Percentiles rank a stretch among this genome's conserved stretches.
phyloP scores from a whole-genome alignment of 495 filamentous ascomycete genomes.

The Penicillium odoratum region DNA sequence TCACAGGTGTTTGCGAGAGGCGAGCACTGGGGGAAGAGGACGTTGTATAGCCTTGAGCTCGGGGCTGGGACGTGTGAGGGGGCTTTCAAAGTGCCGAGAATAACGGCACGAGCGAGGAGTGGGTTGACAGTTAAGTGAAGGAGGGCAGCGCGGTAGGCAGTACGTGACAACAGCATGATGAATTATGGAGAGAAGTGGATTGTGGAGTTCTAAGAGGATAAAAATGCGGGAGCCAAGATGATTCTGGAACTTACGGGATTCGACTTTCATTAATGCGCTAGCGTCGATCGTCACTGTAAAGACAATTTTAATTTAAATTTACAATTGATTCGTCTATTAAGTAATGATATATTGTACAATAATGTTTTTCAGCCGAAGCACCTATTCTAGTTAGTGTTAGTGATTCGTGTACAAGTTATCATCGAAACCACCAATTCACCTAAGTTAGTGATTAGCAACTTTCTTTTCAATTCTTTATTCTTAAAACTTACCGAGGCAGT shows the following conservation, averaged over 20 bases:
- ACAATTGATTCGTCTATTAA: neutral
- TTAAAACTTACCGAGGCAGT: constrained; percentile 61
- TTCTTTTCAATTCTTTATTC: neutral
- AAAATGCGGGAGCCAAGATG: constrained; percentile 21
- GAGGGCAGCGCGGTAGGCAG: constrained; percentile 32
- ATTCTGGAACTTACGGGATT: constrained; percentile 32
- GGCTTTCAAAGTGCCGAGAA: constrained; percentile 10
- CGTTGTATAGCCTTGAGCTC: constrained; percentile 18
- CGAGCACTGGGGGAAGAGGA: constrained; percentile 30
- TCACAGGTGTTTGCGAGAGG: constrained; percentile 5
- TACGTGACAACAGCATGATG: constrained; percentile 30
- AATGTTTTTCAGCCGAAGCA: neutral
- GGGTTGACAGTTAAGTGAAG: constrained; percentile 30
- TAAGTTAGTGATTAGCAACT: constrained; percentile 24
- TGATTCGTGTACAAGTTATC: neutral
- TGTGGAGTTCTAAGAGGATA: constrained; percentile 7
- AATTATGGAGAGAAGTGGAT: constrained; percentile 6
- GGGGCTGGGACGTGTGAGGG: constrained; percentile 7
- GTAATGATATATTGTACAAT: neutral
- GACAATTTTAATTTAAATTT: too few relatives aligned
- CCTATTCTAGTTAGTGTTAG: neutral
- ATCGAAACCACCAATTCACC: constrained; percentile 95
- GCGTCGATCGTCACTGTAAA: too few relatives aligned
- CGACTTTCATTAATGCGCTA: neutral
- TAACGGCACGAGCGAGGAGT: constrained; percentile 24